Evolutionary conservation across 1,284 basidiomycete species (phyloP).

Genomic region (Marasmius tenuissimus): DNA sequence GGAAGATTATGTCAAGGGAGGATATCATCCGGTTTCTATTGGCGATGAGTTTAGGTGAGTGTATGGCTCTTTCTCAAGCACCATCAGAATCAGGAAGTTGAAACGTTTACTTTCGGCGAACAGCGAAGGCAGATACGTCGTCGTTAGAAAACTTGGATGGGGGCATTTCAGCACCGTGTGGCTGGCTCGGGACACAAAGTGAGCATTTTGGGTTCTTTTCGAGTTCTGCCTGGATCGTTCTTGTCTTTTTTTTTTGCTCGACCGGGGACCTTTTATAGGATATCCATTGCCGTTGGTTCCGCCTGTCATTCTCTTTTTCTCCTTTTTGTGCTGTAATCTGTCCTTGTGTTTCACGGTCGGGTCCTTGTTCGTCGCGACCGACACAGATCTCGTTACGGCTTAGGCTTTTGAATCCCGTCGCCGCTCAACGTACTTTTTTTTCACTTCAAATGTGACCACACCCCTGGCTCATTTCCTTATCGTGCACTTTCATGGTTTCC

Average conservation of each 20-base stretch:
- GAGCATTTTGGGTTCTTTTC: not conserved
- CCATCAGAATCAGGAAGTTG: not conserved
- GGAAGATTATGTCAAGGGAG: slow-evolving; percentile 86
- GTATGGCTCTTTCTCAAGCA: not conserved
- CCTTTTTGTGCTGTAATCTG: no score
- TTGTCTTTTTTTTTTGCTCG: slow-evolving; percentile 15
- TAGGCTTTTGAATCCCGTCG: no score
- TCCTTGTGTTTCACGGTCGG: no score
- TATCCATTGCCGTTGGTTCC: no score
- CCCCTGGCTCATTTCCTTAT: no score
- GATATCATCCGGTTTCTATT: slow-evolving; percentile 95
- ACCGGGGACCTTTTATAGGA: not conserved
- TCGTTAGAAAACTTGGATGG: slow-evolving; percentile 97
- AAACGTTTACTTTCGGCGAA: not conserved
- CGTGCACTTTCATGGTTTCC: no score
- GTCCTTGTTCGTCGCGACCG: no score
- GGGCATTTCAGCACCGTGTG: slow-evolving; percentile 97
- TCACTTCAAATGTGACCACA: no score
- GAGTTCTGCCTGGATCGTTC: slow-evolving; percentile 27
- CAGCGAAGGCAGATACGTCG: slow-evolving; percentile 84
- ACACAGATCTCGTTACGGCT: no score
- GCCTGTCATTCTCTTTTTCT: no score
- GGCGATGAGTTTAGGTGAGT: slow-evolving; percentile 73
- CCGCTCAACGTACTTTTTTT: no score
- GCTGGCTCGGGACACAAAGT: slow-evolving; percentile 88